Percentiles rank a stretch among this genome's conserved stretches.
phyloP scores from a whole-genome alignment of 768 basidiomycete species.

The Tulasnella sp. region DNA sequence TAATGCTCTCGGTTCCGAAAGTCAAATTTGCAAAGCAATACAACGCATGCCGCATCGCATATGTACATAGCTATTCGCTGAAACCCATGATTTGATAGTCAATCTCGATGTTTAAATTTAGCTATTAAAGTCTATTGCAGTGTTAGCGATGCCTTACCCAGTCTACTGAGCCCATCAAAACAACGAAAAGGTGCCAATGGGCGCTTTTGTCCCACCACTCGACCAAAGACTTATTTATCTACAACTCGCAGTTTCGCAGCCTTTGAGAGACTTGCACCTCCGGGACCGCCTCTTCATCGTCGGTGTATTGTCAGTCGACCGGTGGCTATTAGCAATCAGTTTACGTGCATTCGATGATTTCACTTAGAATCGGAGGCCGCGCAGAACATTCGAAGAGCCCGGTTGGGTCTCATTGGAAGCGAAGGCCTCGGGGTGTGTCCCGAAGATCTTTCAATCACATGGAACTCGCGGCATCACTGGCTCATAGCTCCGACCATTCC shows the following conservation, averaged over 20 bases:
- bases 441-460: not conserved
- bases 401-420: not conserved
- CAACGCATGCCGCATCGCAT: not conserved
- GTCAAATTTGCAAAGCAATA: not conserved
- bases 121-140: no score
- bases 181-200: no score
- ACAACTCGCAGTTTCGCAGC: no score
- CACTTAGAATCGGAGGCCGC: not conserved
- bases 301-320: no score
- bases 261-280: no score
- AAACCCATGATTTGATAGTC: not conserved
- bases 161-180: no score
- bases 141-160: no score
- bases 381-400: not conserved
- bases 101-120: no score
- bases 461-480: not conserved
- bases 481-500: not conserved
- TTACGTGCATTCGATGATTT: not conserved
- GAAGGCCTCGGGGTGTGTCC: no score
- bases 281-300: no score
- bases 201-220: no score
- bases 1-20: not conserved
- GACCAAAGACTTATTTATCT: no score
- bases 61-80: not conserved
- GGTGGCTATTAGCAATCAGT: not conserved